A percentile compares a stretch with the other conserved stretches of the same genome.
phyloP scores from a whole-genome alignment of 2,329 filamentous ascomycete species.

The Aspergillus brasiliensis region DNA sequence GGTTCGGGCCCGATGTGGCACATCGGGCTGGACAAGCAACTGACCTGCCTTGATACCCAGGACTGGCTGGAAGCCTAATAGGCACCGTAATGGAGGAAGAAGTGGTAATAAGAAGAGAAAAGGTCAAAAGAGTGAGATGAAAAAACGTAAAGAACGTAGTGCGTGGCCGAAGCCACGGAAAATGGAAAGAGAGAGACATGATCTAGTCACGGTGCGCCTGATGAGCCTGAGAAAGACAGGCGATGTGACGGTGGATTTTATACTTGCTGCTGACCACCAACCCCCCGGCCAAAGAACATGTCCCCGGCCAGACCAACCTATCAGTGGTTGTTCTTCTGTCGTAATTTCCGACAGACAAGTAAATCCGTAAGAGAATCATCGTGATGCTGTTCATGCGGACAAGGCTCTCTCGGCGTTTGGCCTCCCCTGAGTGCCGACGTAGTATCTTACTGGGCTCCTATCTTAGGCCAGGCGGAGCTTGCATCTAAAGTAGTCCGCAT shows the following conservation, averaged over 20 bases:
- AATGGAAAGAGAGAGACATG: background rate
- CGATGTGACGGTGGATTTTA: background rate
- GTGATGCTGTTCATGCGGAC: background rate
- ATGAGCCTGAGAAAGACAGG: background rate
- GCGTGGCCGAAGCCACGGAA: background rate
- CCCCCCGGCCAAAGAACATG: background rate
- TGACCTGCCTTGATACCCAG: background rate
- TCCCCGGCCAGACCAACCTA: background rate
- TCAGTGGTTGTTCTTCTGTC: background rate
- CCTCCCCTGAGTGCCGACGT: background rate
- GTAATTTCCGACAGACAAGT: background rate
- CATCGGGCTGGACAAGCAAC: background rate
- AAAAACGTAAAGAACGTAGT: background rate
- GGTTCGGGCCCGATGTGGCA: background rate
- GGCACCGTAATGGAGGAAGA: background rate
- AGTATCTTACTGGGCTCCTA: background rate
- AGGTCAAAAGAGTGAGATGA: background rate
- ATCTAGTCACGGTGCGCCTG: background rate
- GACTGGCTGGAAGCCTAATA: slow-evolving; percentile 1
- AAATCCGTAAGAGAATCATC: background rate
- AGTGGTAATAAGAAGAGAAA: background rate
- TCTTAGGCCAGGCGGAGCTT: background rate
- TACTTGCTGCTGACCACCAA: background rate
- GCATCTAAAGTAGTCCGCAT: background rate
- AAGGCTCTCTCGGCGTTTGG: background rate